Evolutionary conservation across 106 monocot genomes (phyloP).

Genomic region (Dioscorea alata): DNA sequence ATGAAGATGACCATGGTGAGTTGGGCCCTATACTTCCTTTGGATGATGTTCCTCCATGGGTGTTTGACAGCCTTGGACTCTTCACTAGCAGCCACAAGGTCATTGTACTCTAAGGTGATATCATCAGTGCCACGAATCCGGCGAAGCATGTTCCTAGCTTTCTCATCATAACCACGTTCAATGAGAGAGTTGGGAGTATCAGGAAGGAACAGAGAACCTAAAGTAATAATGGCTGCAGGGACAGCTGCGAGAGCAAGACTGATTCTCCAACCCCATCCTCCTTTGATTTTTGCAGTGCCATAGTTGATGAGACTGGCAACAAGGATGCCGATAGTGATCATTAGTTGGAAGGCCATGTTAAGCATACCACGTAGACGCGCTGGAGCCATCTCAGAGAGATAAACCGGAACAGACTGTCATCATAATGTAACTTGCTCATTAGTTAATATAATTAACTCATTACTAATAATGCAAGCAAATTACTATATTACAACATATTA

Average conservation of each 20-base stretch:
- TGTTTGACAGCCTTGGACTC: conserved; percentile 41
- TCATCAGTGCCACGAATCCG: conserved; percentile 58
- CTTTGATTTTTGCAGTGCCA: conserved; percentile 51
- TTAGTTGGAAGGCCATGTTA: conserved; percentile 70
- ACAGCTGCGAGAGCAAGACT: conserved; percentile 59
- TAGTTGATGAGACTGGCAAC: conserved; percentile 66
- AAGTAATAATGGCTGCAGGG: conserved; percentile 59
- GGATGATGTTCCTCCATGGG: conserved; percentile 40
- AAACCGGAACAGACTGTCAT: conserved; percentile 59
- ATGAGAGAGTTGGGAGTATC: conserved; percentile 83
- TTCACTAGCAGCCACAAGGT: conserved; percentile 48
- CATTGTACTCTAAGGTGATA: conserved; percentile 43
- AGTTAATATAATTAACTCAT: too few species aligned
- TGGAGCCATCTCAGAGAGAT: conserved; percentile 83
- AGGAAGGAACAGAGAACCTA: conserved; percentile 57
- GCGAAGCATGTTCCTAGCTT: conserved; percentile 41
- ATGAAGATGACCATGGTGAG: conserved; percentile 62
- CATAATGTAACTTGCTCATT: too few species aligned
- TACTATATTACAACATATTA: too few species aligned
- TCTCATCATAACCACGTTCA: conserved; percentile 42
- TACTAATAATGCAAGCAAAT: too few species aligned
- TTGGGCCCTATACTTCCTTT: conserved; percentile 48
- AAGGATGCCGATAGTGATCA: conserved; percentile 69
- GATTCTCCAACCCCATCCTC: conserved; percentile 66
- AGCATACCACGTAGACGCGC: conserved; percentile 56